These are phyloP conservation scores for Millerozyma acaciae DNA, from an alignment of 805 yeast genomes.

Conservation along the genomic window DNA sequence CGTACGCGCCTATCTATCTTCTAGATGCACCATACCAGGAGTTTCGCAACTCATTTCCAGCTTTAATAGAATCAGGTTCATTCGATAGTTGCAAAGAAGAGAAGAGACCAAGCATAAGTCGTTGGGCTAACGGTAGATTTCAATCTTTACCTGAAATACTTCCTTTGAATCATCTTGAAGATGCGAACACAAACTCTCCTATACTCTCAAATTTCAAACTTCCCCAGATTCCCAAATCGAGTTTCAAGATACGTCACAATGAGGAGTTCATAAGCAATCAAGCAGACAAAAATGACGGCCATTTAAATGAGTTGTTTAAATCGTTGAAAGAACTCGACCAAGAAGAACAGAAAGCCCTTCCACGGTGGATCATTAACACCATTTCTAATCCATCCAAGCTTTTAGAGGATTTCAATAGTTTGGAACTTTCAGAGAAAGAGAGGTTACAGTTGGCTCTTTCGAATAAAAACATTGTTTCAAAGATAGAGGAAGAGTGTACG, in stretches of 20 bases:
- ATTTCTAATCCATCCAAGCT: conserved; percentile 15
- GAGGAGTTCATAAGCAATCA: conserved; percentile 41
- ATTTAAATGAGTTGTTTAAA: background rate
- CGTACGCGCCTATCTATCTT: conserved; percentile 25
- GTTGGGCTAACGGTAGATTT: conserved; percentile 5
- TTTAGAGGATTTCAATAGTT: conserved; percentile 46
- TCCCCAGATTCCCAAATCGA: conserved; percentile 37
- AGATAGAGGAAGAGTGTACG: conserved; percentile 11
- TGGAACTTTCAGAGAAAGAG: conserved; percentile 68
- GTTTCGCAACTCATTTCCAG: conserved; percentile 22
- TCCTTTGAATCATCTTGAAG: conserved; percentile 6
- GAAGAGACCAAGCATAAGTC: background rate
- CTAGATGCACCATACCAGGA: conserved; percentile 39
- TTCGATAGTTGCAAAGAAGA: background rate
- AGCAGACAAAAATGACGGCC: conserved; percentile 8
- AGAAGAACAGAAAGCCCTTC: conserved; percentile 40
- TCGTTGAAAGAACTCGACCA: conserved; percentile 19
- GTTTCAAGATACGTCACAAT: conserved; percentile 45
- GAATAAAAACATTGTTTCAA: conserved; percentile 9
- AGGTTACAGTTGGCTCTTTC: conserved; percentile 48
- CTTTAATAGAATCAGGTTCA: conserved; percentile 19
- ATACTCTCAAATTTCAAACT: conserved; percentile 51
- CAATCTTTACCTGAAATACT: conserved; percentile 16
- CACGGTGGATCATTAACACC: conserved; percentile 26
- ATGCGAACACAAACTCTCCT: conserved; percentile 21